phyloP scores from a whole-genome alignment of 2,329 filamentous ascomycete species.

The Alternaria postmessia region DNA sequence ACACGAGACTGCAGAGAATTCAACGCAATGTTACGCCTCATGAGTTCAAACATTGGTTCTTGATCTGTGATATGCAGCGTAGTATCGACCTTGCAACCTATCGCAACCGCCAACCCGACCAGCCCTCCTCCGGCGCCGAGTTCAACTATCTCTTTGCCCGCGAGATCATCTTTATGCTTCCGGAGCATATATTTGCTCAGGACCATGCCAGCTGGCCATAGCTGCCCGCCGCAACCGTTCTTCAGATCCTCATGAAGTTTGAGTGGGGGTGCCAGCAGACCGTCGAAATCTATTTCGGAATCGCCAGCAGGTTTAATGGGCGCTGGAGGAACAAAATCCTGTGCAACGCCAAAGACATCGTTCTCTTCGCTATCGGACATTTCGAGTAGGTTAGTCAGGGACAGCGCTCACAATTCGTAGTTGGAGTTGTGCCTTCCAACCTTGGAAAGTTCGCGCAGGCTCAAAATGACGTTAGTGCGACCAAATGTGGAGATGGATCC shows the following conservation, averaged over 20 bases:
- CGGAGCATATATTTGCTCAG: constrained; percentile 85
- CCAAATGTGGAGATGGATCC: constrained; percentile 3
- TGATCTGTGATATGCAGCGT: constrained; percentile 88
- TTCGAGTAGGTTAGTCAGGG: background rate
- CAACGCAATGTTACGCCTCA: constrained; percentile 85
- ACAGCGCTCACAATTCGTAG: background rate
- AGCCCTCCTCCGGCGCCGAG: constrained; percentile 91
- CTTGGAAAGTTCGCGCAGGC: background rate
- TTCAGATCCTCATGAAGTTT: constrained; percentile 84
- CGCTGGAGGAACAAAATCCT: constrained; percentile 64
- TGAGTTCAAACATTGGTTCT: constrained; percentile 81
- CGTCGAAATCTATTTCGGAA: constrained; percentile 71
- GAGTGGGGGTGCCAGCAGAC: constrained; percentile 74
- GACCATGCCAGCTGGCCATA: constrained; percentile 94
- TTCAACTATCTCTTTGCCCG: constrained; percentile 81
- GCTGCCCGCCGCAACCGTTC: constrained; percentile 88
- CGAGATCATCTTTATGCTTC: constrained; percentile 70
- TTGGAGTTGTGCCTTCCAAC: constrained; percentile 5
- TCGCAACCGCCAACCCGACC: constrained; percentile 71
- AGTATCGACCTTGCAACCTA: constrained; percentile 61
- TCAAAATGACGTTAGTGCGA: constrained; percentile 11
- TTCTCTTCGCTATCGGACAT: constrained; percentile 45
- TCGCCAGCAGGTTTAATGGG: constrained; percentile 61
- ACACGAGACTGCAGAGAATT: constrained; percentile 74
- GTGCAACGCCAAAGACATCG: constrained; percentile 55